Base-by-base conservation (phyloP, 352 stramenopile species). In the Pythium sp. region DNA sequence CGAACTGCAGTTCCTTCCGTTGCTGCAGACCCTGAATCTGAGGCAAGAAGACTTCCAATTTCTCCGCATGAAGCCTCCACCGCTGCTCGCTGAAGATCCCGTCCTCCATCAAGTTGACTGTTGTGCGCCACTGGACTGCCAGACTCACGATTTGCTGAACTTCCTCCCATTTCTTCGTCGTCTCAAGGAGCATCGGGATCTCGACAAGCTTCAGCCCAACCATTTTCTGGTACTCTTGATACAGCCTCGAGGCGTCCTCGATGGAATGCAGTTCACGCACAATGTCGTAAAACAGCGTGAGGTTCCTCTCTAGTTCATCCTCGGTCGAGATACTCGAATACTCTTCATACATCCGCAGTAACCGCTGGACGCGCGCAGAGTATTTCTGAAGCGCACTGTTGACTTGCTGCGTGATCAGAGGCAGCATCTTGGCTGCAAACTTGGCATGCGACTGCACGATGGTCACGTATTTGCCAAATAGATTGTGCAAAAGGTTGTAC, bases 211-310 rank as follows among this genome's bases (percentile, higher is more conserved):
- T 89, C 30, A 91, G 71, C 6, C 81, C 81, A 11, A 91, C 81
- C 74, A 91, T 87, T 53, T 74, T 73, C 54, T 93, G 82, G 55
- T 91, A 93, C 18, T 87, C 80, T 67, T 89, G 77, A 43, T 91
- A 93, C n/a, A 89, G 58, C 32, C 64, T 71, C 3, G 78, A 78
- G 5, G 85, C 74, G 32, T 86, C 80, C 59, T 81, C 73, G 36
- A 91, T 91, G 8, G 65, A 59, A 36, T 69, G 36, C 12, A 91
- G 68, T 26, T 93, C 82, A 5, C 71, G 64, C 3, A 72, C 65
- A 30, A 85, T 77, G 11, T 91, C 83, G 70, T 89, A 70, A 62
- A 89, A 88, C 14, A 62, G 71, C 5, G 47, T 63, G 3, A 86
- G 60, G 30, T 91, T 80, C 51, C 76, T 78, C 24, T 86, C 77